phyloP scores from a whole-genome alignment of 2,329 filamentous ascomycete genomes.

The Daldinia eschscholtzii region DNA sequence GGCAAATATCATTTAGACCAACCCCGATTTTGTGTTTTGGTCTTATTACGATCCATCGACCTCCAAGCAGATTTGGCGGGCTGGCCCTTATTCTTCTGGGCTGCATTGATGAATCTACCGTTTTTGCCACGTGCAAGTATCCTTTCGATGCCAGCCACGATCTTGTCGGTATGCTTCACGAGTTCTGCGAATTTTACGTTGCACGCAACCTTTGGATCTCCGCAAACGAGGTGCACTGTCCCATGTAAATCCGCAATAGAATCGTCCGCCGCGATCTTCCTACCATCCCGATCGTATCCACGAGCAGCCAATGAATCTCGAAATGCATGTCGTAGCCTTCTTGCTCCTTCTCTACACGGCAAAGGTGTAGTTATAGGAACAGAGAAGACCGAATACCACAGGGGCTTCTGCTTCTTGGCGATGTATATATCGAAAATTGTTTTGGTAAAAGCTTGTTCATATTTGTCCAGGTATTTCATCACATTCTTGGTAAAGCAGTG shows the following conservation, averaged over 20 bases:
- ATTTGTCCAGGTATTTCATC: slow-evolving; percentile 49
- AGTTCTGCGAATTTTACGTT: slow-evolving; percentile 46
- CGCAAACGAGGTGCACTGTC: slow-evolving; percentile 39
- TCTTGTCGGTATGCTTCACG: slow-evolving; percentile 34
- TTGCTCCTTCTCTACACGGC: slow-evolving; percentile 39
- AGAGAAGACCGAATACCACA: slow-evolving; percentile 44
- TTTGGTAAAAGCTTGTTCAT: slow-evolving; percentile 48
- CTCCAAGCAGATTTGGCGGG: background rate
- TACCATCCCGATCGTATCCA: slow-evolving; percentile 49
- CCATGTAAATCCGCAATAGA: slow-evolving; percentile 44
- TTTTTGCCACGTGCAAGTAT: slow-evolving; percentile 32
- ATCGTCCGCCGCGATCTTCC: slow-evolving; percentile 29
- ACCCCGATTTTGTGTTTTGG: background rate
- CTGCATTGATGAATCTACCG: slow-evolving; percentile 17
- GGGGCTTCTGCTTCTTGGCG: slow-evolving; percentile 45
- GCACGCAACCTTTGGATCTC: slow-evolving; percentile 41
- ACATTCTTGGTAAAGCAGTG: slow-evolving; percentile 49
- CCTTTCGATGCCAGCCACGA: slow-evolving; percentile 36
- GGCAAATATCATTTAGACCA: background rate
- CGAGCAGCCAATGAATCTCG: slow-evolving; percentile 46
- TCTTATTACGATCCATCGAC: background rate
- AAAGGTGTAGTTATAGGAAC: slow-evolving; percentile 23
- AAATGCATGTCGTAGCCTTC: slow-evolving; percentile 46
- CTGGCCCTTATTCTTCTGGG: background rate
- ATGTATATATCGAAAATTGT: slow-evolving; percentile 51